Conservation (phyloP, 148 eudicot genomes). For the Fallopia convolvulus region DNA sequence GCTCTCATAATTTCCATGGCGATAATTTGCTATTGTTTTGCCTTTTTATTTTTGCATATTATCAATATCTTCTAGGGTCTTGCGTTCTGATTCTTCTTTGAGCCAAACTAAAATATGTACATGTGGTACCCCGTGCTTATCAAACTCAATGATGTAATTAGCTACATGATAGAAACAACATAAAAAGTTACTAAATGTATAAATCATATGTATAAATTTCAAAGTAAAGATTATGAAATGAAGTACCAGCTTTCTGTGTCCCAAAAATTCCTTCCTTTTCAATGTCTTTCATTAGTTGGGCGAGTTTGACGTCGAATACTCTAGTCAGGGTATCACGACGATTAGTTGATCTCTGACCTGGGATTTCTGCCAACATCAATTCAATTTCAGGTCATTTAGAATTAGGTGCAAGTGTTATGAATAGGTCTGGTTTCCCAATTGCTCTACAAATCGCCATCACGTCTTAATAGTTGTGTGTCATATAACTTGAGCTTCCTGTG, state of each 20-base stretch:
- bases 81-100: neutral
- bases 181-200: neutral
- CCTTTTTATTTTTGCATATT: no score
- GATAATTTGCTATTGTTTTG: no score
- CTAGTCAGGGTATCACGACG: neutral
- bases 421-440: conserved; percentile 12
- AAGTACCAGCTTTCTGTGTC: neutral
- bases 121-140: conserved; percentile 21
- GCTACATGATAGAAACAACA: neutral
- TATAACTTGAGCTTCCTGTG: no score
- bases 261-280: neutral
- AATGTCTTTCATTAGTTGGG: neutral
- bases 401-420: conserved; percentile 17
- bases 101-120: conserved; percentile 17
- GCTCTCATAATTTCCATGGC: no score
- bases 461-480: no score
- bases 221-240: neutral
- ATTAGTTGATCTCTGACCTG: neutral
- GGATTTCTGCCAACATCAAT: neutral
- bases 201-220: no score
- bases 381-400: conserved; percentile 15
- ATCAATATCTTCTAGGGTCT: neutral
- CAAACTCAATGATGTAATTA: conserved; percentile 5
- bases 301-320: conserved; percentile 13
- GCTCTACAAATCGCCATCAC: conserved; percentile 12